Base-by-base conservation (phyloP, 345 rosid species). In the Salix brachista region DNA sequence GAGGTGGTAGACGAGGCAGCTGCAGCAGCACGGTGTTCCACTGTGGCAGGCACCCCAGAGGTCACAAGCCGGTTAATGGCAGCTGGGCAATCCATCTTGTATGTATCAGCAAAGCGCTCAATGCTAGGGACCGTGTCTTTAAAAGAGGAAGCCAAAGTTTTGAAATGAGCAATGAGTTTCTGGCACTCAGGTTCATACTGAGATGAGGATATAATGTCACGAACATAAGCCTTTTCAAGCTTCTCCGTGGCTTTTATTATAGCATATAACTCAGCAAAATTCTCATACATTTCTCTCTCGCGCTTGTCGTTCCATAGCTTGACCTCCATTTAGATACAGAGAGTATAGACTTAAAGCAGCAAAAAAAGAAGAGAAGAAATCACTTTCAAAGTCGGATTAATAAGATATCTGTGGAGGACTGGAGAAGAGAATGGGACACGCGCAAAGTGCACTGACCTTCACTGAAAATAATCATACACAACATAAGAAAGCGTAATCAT, bases 401-500 rank as follows among this genome's bases (percentile, higher is more conserved):
- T 50, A 28, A 3, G 80, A 11, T 66, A 56, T 58, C 42, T 21
- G 46, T 18, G 78, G 77, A 81, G 80, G 77, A 85, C 77, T 90
- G 99, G 97, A 93, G 96, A 90, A 95, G 97, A 86, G 90, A 86
- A 91, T 74, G 97, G 99, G 97, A 83, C 97, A 95, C 99, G 97
- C 87, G 97, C 97, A 89, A 85, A 78, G 87, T 84, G 88, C 78
- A 75, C 62, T 74, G 78, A 80, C 78, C 84, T 82, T 84, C 89
- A 75, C 86, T 79, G 75, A 90, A 14, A 50, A 68, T 21, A 44
- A 56, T n/a, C 69, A 70, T 67, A 28, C 3, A 67, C 17, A 73
- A 26, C 14, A 12, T 64, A 67, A 41, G 25, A 74, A 62, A 48
- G 48, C 36, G 1, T 5, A 64, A 71, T 48, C 65, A 69, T 30